phyloP scores from a whole-genome alignment of 495 filamentous ascomycete species.

The Massariosphaeria phaeospora region DNA sequence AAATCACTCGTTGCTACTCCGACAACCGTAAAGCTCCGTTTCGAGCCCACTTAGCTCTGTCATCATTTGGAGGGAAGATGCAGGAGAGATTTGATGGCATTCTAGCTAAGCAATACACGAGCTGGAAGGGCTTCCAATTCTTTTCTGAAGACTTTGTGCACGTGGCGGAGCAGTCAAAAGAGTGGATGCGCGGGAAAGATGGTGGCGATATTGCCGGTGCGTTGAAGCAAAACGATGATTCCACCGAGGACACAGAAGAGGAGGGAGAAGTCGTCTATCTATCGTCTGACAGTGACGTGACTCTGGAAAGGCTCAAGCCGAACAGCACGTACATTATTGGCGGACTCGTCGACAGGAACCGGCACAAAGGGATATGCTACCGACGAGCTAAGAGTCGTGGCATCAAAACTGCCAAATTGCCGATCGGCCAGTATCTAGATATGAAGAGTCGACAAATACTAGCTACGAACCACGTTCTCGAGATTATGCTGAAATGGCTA shows the following conservation, averaged over 20 bases:
- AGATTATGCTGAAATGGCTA: slow-evolving; percentile 93
- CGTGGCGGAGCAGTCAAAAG: slow-evolving; percentile 55
- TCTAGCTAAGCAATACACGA: slow-evolving; percentile 59
- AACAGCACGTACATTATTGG: slow-evolving; percentile 91
- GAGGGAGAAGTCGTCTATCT: slow-evolving; percentile 61
- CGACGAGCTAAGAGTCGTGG: slow-evolving; percentile 67
- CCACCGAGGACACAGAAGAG: slow-evolving; percentile 32
- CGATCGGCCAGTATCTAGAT: slow-evolving; percentile 85
- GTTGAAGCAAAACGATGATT: slow-evolving; percentile 36
- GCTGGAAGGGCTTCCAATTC: slow-evolving; percentile 75
- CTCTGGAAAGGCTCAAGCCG: slow-evolving; percentile 69
- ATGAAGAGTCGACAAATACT: slow-evolving; percentile 81
- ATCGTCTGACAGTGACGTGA: slow-evolving; percentile 77
- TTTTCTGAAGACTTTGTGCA: slow-evolving; percentile 63
- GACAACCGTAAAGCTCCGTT: slow-evolving; percentile 66
- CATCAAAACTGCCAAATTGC: slow-evolving; percentile 81
- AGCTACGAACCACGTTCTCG: slow-evolving; percentile 88
- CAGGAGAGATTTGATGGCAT: slow-evolving; percentile 73
- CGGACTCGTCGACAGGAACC: slow-evolving; percentile 89
- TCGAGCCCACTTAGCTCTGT: slow-evolving; percentile 64
- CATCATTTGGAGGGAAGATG: slow-evolving; percentile 69
- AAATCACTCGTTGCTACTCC: slow-evolving; percentile 84
- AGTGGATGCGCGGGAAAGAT: slow-evolving; percentile 51
- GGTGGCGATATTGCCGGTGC: slow-evolving; percentile 54
- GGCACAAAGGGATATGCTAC: slow-evolving; percentile 92